phyloP scores from a whole-genome alignment of 345 rosid genomes.

The Syzygium aqueum region DNA sequence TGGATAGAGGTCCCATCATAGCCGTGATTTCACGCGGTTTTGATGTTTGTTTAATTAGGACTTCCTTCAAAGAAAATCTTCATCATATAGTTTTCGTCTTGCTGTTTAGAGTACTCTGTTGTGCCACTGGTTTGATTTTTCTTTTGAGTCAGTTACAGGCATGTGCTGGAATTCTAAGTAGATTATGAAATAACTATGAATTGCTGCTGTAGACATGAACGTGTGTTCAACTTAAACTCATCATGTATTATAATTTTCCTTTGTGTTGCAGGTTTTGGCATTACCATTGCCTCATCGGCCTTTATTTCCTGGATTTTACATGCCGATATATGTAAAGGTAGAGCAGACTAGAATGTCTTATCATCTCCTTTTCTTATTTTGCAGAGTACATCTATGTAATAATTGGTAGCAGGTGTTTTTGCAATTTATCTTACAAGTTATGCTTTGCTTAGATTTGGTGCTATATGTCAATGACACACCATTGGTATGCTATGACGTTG shows the following conservation, averaged over 20 bases:
- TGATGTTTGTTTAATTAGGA: neutral
- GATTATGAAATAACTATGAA: neutral
- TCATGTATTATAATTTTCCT: constrained; percentile 1
- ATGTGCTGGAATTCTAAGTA: neutral
- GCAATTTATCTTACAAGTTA: neutral
- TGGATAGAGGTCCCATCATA: neutral
- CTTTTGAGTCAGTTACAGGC: neutral
- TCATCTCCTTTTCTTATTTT: neutral
- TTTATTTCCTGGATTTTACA: constrained; percentile 93
- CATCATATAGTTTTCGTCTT: neutral
- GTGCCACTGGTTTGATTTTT: neutral
- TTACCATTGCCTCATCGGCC: constrained; percentile 90
- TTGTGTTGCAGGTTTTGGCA: constrained; percentile 68
- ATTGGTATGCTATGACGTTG: neutral
- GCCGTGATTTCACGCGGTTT: neutral
- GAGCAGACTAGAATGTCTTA: neutral
- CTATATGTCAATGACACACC: neutral
- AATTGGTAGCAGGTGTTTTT: neutral
- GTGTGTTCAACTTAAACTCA: neutral
- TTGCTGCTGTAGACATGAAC: neutral
- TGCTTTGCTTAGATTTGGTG: neutral
- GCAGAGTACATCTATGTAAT: neutral
- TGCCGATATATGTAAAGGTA: constrained; percentile 99
- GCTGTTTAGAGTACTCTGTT: neutral
- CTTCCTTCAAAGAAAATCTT: neutral